Evolutionary conservation across 441 rosid genomes (phyloP).

Genomic region (Gossypium schwendimanii): DNA sequence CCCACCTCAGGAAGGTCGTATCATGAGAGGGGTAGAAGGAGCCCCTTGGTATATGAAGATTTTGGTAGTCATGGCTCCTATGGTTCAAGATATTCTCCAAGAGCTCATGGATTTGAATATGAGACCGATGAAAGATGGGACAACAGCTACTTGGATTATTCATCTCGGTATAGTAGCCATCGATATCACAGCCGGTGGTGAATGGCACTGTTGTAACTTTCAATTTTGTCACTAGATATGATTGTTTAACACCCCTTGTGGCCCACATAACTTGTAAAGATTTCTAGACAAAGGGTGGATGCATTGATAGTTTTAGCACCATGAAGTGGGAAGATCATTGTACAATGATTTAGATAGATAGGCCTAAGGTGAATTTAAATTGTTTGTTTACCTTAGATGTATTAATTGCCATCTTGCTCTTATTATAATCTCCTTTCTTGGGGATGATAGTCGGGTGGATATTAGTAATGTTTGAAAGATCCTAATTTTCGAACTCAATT

Average conservation of each 20-base stretch:
- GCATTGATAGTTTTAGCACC: background rate
- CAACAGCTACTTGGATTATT: constrained; percentile 15
- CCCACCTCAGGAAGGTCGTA: constrained; percentile 27
- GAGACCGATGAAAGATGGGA: constrained; percentile 23
- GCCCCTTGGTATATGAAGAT: constrained; percentile 32
- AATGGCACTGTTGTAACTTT: constrained; percentile 4
- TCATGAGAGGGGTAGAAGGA: constrained; percentile 38
- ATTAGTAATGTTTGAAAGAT: background rate
- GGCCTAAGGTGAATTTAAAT: background rate
- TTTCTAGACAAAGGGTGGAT: background rate
- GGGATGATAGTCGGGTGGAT: background rate
- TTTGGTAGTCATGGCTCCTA: constrained; percentile 15
- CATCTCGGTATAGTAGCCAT: constrained; percentile 16
- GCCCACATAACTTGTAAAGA: background rate
- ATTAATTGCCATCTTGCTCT: background rate
- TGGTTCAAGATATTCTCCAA: constrained; percentile 27
- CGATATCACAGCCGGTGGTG: constrained; percentile 33
- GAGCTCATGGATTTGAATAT: constrained; percentile 21
- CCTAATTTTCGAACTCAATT: background rate
- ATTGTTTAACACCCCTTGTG: background rate
- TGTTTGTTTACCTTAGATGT: background rate
- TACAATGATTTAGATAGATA: background rate
- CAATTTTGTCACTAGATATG: background rate
- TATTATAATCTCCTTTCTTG: background rate
- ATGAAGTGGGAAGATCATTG: background rate